Conservation (phyloP, 345 rosid genomes). For the Moringa oleifera region DNA sequence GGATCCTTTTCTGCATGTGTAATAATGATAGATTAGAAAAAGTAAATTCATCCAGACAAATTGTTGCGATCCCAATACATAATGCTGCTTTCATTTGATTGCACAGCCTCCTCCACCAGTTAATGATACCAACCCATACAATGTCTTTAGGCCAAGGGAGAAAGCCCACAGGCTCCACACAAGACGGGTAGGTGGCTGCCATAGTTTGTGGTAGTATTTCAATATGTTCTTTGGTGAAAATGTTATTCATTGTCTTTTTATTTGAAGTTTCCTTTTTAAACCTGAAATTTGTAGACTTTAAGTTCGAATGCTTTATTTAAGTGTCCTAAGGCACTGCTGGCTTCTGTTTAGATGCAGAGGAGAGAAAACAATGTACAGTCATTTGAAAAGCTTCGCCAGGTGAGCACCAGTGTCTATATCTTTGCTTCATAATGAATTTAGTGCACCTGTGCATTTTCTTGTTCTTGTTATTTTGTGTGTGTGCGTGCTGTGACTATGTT, state of each 20-base stretch:
- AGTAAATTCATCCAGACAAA: neutral
- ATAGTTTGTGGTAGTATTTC: neutral
- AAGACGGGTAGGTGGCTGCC: conserved; percentile 59
- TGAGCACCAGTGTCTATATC: conserved; percentile 22
- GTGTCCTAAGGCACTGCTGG: conserved; percentile 11
- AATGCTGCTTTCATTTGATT: conserved; percentile 15
- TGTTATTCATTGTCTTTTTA: neutral
- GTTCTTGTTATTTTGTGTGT: conserved; percentile 3
- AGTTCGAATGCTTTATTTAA: neutral
- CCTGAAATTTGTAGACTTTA: neutral
- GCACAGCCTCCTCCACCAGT: conserved; percentile 96
- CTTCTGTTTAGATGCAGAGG: conserved; percentile 80
- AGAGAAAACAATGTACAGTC: conserved; percentile 99
- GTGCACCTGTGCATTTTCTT: neutral
- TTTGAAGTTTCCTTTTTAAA: neutral
- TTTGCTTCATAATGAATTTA: neutral
- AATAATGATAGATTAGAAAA: too few species aligned
- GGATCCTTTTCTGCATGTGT: neutral
- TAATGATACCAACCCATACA: conserved; percentile 93
- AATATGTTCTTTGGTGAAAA: neutral
- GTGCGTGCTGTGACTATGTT: too few species aligned
- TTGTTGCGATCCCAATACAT: neutral
- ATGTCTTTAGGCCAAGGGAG: conserved; percentile 97
- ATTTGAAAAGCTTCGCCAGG: conserved; percentile 99
- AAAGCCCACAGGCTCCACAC: conserved; percentile 96